Percentiles rank a stretch among this genome's conserved stretches.
These are phyloP conservation scores for Cystofilobasidium ferigula DNA, from an alignment of 768 basidiomycete genomes.

Conservation along the genomic window DNA sequence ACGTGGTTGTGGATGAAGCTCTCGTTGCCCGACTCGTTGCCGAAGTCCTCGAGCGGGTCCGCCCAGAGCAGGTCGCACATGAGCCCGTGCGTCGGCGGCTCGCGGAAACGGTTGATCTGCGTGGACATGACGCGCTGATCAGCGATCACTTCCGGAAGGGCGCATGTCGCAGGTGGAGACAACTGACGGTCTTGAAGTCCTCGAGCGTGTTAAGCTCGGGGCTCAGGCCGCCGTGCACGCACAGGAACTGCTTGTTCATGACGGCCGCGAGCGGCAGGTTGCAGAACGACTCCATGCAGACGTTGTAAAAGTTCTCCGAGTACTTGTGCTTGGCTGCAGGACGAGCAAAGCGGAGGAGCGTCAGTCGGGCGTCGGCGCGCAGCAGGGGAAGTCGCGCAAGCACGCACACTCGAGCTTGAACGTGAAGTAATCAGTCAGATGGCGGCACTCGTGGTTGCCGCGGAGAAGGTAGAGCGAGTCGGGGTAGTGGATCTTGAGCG, in stretches of 20 bases:
- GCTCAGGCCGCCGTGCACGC: slow-evolving; percentile 92
- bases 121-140: neutral
- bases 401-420: slow-evolving; percentile 27
- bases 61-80: slow-evolving; percentile 99
- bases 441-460: slow-evolving; percentile 27
- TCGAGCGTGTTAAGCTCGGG: slow-evolving; percentile 92
- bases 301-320: slow-evolving; percentile 90
- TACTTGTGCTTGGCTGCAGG: slow-evolving; percentile 94
- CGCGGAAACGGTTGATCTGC: slow-evolving; percentile 93
- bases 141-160: neutral
- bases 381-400: neutral
- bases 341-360: neutral
- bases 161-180: neutral
- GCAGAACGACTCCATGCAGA: slow-evolving; percentile 97
- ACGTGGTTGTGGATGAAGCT: slow-evolving; percentile 93
- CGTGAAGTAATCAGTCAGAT: slow-evolving; percentile 27
- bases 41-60: slow-evolving; percentile 95
- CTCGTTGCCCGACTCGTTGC: slow-evolving; percentile 53
- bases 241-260: slow-evolving; percentile 99
- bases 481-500: slow-evolving; percentile 27
- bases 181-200: slow-evolving; percentile 65
- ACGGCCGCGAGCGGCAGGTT: slow-evolving; percentile 86
- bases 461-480: slow-evolving; percentile 22
- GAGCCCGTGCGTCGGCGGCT: slow-evolving; percentile 89
- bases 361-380: neutral